These are phyloP conservation scores for Picocystis salinarum DNA, from an alignment of 139 green algal species.

Conservation along the genomic window DNA sequence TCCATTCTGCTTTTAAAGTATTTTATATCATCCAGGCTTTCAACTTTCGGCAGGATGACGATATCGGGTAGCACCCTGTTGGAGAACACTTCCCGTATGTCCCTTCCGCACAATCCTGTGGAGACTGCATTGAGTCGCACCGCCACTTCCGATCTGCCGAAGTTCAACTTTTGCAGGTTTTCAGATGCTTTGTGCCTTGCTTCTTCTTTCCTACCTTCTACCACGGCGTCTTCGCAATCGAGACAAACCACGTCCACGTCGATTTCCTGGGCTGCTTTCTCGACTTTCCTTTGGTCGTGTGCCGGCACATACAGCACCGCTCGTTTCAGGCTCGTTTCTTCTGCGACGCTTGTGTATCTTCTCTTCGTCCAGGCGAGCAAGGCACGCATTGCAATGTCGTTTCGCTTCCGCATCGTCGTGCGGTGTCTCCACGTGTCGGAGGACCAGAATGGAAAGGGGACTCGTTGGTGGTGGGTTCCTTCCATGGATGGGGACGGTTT, in stretches of 20 bases:
- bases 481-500: no score
- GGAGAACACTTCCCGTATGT: slow-evolving; percentile 13
- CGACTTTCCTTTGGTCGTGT: not conserved
- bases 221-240: slow-evolving; percentile 21
- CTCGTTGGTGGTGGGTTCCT: no score
- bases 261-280: slow-evolving; percentile 8
- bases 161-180: slow-evolving; percentile 9
- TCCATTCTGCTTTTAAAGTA: slow-evolving; percentile 17
- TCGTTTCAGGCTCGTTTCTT: slow-evolving; percentile 6
- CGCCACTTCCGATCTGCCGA: slow-evolving; percentile 9
- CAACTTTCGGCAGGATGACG: slow-evolving; percentile 16
- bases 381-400: no score
- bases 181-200: slow-evolving; percentile 6
- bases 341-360: no score
- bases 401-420: no score
- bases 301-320: slow-evolving; percentile 20
- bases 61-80: slow-evolving; percentile 11
- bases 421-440: no score
- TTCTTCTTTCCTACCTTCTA: slow-evolving; percentile 7
- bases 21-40: slow-evolving; percentile 4
- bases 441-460: no score
- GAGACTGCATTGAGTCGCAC: slow-evolving; percentile 18
- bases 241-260: slow-evolving; percentile 12
- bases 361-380: no score
- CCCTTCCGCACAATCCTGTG: slow-evolving; percentile 9